phyloP scores from a whole-genome alignment of 2,329 filamentous ascomycete genomes.

The Tolypocladium cylindrosporum region DNA sequence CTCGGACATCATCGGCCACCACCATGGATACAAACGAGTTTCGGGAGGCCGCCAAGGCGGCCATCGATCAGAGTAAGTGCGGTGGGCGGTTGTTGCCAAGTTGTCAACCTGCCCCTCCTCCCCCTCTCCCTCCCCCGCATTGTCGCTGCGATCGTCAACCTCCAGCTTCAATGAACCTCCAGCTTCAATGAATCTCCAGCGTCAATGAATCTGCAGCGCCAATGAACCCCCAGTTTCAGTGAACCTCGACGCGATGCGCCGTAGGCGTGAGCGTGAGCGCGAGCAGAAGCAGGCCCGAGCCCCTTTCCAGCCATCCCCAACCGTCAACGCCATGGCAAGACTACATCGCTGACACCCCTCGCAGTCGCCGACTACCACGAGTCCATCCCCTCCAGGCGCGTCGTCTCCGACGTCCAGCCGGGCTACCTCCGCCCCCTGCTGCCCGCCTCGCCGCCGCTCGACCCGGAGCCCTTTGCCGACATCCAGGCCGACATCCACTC shows the following conservation, averaged over 20 bases:
- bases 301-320: background rate
- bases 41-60: slow-evolving; percentile 62
- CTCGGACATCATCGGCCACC: background rate
- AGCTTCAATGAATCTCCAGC: too few relatives aligned
- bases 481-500: slow-evolving; percentile 78
- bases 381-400: slow-evolving; percentile 56
- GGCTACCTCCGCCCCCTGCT: slow-evolving; percentile 79
- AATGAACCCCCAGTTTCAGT: background rate
- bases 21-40: slow-evolving; percentile 74
- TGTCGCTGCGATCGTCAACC: background rate
- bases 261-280: background rate
- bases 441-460: slow-evolving; percentile 52
- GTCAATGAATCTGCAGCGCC: too few relatives aligned
- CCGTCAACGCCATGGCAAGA: background rate
- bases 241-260: too few relatives aligned
- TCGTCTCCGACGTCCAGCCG: slow-evolving; percentile 69
- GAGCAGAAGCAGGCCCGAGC: background rate
- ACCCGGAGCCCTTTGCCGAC: slow-evolving; percentile 62
- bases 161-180: too few relatives aligned
- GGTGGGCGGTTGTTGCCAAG: too few relatives aligned
- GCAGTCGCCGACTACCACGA: slow-evolving; percentile 79
- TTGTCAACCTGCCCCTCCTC: background rate
- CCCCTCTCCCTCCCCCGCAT: background rate
- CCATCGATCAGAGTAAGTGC: slow-evolving; percentile 70
- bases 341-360: background rate